Percentiles rank a stretch among this genome's conserved stretches.
phyloP scores from a whole-genome alignment of 2,329 filamentous ascomycete genomes.

The Thelonectria blattea region DNA sequence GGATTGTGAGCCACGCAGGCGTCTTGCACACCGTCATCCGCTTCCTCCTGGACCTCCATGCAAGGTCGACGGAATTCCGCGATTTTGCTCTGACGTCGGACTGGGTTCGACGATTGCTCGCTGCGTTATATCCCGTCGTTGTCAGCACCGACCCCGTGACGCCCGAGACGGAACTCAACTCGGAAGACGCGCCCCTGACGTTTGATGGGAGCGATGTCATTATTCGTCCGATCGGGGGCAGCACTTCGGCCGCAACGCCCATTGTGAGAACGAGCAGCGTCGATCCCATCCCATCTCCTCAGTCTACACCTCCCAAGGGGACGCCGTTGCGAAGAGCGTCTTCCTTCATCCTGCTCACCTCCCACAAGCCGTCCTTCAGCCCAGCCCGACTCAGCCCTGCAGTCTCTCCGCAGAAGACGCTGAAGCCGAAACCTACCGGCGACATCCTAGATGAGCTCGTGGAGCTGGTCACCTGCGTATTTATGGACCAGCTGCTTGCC shows the following conservation, averaged over 20 bases:
- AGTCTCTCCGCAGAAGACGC: constrained; percentile 48
- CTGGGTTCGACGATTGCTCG: constrained; percentile 80
- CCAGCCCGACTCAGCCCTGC: constrained; percentile 64
- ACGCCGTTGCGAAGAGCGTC: constrained; percentile 79
- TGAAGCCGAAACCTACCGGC: constrained; percentile 64
- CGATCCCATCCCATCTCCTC: constrained; percentile 55
- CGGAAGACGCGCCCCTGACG: constrained; percentile 77
- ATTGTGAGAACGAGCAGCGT: constrained; percentile 75
- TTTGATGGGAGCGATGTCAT: constrained; percentile 88
- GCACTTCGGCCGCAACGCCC: constrained; percentile 65
- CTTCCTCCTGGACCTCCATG: constrained; percentile 80
- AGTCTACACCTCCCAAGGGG: constrained; percentile 56
- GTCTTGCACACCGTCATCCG: constrained; percentile 78
- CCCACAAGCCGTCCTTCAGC: constrained; percentile 66
- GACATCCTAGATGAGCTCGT: constrained; percentile 77
- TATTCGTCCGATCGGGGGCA: constrained; percentile 69
- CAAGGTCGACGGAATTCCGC: constrained; percentile 76
- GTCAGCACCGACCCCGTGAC: constrained; percentile 85
- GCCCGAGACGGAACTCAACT: constrained; percentile 86
- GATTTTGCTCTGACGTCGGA: constrained; percentile 83
- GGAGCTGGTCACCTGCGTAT: constrained; percentile 79
- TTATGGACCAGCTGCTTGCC: constrained; percentile 82
- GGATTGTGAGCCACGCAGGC: constrained; percentile 58
- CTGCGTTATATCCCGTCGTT: constrained; percentile 83
- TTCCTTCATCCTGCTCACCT: constrained; percentile 87